These are phyloP conservation scores for Podospora sp. DNA, from an alignment of 495 filamentous ascomycete genomes.

Conservation along the genomic window DNA sequence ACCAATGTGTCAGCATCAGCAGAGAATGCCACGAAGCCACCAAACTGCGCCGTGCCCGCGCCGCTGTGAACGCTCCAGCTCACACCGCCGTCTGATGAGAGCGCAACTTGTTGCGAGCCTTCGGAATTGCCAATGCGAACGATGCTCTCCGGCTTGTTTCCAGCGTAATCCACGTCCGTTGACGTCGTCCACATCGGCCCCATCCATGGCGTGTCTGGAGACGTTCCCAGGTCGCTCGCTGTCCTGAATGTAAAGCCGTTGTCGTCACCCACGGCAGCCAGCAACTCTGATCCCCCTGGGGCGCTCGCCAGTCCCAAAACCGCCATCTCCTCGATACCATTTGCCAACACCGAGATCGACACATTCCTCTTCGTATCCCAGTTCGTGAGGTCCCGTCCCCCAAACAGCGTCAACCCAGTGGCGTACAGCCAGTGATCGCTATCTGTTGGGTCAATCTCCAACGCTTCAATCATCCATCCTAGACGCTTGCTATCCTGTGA, in stretches of 20 bases:
- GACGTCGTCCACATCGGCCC: slow-evolving; percentile 53
- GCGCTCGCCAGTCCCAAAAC: slow-evolving; percentile 55
- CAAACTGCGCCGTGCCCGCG: slow-evolving; percentile 42
- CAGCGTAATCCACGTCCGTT: slow-evolving; percentile 60
- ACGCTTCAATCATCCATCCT: slow-evolving; percentile 66
- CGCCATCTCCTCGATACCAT: slow-evolving; percentile 62
- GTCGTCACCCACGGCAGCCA: slow-evolving; percentile 62
- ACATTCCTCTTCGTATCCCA: slow-evolving; percentile 57
- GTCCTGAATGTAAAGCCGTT: slow-evolving; percentile 55
- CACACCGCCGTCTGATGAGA: slow-evolving; percentile 46
- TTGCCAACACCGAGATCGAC: slow-evolving; percentile 54
- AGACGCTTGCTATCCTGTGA: slow-evolving; percentile 52
- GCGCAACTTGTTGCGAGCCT: slow-evolving; percentile 43
- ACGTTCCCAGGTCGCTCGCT: slow-evolving; percentile 46
- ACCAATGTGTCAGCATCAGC: slow-evolving; percentile 56
- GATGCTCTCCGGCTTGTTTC: slow-evolving; percentile 53
- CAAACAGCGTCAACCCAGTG: slow-evolving; percentile 59
- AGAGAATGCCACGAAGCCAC: slow-evolving; percentile 56
- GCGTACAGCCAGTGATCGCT: slow-evolving; percentile 63
- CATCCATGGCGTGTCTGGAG: slow-evolving; percentile 53
- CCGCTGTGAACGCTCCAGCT: slow-evolving; percentile 54
- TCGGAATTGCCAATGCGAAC: slow-evolving; percentile 58
- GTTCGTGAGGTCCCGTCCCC: slow-evolving; percentile 51
- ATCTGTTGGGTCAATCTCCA: slow-evolving; percentile 62
- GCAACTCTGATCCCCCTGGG: slow-evolving; percentile 55